These are phyloP conservation scores for Asclepias syriaca DNA, from an alignment of 257 asterid species.

Conservation along the genomic window DNA sequence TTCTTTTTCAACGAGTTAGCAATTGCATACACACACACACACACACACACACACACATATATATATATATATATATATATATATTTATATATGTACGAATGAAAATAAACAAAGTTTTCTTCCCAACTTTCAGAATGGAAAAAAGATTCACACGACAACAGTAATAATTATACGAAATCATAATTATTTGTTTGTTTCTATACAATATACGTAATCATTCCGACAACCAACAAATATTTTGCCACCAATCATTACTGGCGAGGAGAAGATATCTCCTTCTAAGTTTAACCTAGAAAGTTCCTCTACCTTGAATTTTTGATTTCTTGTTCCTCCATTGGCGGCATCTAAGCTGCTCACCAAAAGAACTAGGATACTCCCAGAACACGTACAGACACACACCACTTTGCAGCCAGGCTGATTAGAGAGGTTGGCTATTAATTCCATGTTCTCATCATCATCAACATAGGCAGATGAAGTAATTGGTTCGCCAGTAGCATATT, in stretches of 20 bases:
- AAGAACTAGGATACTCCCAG: constrained; percentile 63
- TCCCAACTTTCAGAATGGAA: no score
- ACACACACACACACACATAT: no score
- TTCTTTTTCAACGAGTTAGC: no score
- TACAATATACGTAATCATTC: constrained; percentile 63
- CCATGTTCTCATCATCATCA: constrained; percentile 66
- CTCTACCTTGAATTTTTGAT: constrained; percentile 28
- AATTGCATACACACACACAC: no score
- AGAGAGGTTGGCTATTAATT: constrained; percentile 30
- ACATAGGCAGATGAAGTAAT: constrained; percentile 76
- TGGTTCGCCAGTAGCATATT: constrained; percentile 55
- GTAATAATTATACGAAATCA: no score
- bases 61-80: no score
- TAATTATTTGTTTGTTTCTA: constrained; percentile 24
- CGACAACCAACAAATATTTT: constrained; percentile 78
- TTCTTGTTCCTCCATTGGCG: constrained; percentile 20
- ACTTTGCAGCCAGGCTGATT: constrained; percentile 41
- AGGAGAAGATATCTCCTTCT: constrained; percentile 79
- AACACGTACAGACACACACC: constrained; percentile 68
- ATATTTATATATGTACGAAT: no score
- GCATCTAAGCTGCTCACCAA: constrained; percentile 25
- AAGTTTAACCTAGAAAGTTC: constrained; percentile 67
- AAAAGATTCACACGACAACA: no score
- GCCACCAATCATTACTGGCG: constrained; percentile 93
- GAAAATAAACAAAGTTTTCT: no score